Base-by-base conservation (phyloP, 441 rosid species). In the Croton laevigatus region DNA sequence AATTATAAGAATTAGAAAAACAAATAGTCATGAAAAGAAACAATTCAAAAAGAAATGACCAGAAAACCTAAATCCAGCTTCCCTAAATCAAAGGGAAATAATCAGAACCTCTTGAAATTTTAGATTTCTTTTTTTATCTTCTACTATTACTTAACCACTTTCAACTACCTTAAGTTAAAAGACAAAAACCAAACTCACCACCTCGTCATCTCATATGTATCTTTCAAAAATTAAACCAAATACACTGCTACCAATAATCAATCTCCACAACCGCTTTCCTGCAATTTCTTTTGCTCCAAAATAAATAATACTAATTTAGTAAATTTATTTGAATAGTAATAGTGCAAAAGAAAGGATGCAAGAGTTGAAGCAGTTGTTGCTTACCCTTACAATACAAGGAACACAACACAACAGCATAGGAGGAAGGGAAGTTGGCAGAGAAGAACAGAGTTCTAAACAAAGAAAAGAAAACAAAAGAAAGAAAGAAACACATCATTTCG, bases 71-170 rank as follows among this genome's bases (percentile, higher is more conserved):
- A 75, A 73, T 70, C 54, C 65, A 72, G 68, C 72, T 69, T 74
- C 70, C 82, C 90, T 76, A 79, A 80, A 82, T 73, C 82, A 61
- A 70, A 81, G 83, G 91, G 71, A 88, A 88, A 63, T 75, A 68
- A 75, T 74, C 68, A 66, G 80, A 78, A 66, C 87, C 89, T 73
- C 79, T 74, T 59, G 78, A 79, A 80, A 73, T n/a, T n/a, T 69
- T 57, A 66, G 19, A 8, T 19, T 54, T 63, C 63, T 76, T 64
- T 27, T n/a, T 27, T 76, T 71, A 68, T 80, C 62, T 78, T 68
- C n/a, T n/a, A n/a, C 75, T 58, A 62, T 27, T 27, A 66, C 66
- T 75, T 20, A 65, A 67, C 77, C 32, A 75, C 72, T 72, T 76
- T 73, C 78, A 82, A 75, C 85, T 44, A 78, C 77, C 75, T 17